These are phyloP conservation scores for Sporothrix brunneoviolacea DNA, from an alignment of 2,329 filamentous ascomycete genomes.

Conservation along the genomic window DNA sequence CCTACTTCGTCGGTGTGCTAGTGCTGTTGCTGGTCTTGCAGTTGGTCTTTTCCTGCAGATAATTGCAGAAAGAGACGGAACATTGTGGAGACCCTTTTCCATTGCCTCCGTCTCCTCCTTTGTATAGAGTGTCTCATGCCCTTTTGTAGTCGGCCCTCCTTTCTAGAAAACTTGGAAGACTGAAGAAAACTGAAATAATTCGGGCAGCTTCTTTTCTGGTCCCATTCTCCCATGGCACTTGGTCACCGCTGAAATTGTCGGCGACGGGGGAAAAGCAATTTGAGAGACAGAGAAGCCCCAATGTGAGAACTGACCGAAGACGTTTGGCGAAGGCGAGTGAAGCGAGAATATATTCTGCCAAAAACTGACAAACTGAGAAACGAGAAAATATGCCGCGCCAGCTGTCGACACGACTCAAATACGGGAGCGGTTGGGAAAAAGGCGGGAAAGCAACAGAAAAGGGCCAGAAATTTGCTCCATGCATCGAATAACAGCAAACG, in stretches of 20 bases:
- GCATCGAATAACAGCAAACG: not conserved
- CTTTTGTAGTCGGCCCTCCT: slow-evolving; percentile 1
- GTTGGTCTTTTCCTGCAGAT: too few species aligned
- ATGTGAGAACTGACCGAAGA: slow-evolving; percentile 13
- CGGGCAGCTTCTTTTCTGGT: not conserved
- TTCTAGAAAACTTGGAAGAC: slow-evolving; percentile 8
- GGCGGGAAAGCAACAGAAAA: not conserved
- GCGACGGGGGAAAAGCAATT: not conserved
- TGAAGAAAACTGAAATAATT: not conserved
- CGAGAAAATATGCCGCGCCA: not conserved
- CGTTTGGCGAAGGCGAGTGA: slow-evolving; percentile 1
- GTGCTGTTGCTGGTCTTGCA: too few species aligned
- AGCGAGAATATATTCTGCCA: not conserved
- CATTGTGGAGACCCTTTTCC: not conserved
- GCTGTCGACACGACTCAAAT: not conserved
- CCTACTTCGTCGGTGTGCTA: too few species aligned
- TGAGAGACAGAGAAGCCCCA: slow-evolving; percentile 3
- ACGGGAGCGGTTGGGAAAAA: not conserved
- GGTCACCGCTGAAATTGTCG: slow-evolving; percentile 15
- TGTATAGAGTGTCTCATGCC: slow-evolving; percentile 11
- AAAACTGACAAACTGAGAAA: not conserved
- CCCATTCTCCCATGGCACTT: not conserved
- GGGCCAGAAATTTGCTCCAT: not conserved
- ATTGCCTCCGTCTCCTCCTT: not conserved
- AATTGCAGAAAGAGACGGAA: too few species aligned